These are phyloP conservation scores for Starmerella scarabaei DNA, from an alignment of 805 yeast species.

Conservation along the genomic window DNA sequence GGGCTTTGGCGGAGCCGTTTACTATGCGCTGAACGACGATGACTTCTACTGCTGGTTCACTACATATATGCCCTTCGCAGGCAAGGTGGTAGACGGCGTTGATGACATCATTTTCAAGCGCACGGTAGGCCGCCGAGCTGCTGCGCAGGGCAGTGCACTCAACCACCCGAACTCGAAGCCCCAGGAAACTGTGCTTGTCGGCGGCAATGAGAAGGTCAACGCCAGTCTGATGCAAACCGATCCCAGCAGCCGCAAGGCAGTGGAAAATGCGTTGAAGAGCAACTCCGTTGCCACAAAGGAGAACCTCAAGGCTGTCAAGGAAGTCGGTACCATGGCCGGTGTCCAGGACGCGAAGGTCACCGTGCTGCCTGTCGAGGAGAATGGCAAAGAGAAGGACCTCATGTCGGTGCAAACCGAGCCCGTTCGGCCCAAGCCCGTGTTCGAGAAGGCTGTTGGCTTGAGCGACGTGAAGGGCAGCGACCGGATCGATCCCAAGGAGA, in stretches of 20 bases:
- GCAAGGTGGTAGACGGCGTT: conserved; percentile 37
- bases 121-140: conserved; percentile 5
- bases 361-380: background rate
- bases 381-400: background rate
- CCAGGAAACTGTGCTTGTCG: conserved; percentile 12
- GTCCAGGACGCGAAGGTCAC: background rate
- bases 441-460: too few relatives aligned
- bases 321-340: background rate
- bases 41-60: conserved; percentile 49
- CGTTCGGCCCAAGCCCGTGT: background rate
- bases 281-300: background rate
- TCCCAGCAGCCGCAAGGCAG: background rate
- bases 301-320: background rate
- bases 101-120: conserved; percentile 32
- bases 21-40: conserved; percentile 42
- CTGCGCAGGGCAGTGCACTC: conserved; percentile 9
- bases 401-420: background rate
- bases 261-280: background rate
- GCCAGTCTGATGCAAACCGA: conserved; percentile 1
- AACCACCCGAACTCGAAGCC: background rate
- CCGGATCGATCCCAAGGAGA: conserved; percentile 3
- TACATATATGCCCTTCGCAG: conserved; percentile 54
- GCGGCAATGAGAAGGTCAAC: conserved; percentile 11
- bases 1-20: conserved; percentile 49
- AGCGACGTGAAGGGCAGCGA: background rate